Evolutionary conservation across 495 filamentous ascomycete species (phyloP).

Genomic region (Hypoxylon intermedium): DNA sequence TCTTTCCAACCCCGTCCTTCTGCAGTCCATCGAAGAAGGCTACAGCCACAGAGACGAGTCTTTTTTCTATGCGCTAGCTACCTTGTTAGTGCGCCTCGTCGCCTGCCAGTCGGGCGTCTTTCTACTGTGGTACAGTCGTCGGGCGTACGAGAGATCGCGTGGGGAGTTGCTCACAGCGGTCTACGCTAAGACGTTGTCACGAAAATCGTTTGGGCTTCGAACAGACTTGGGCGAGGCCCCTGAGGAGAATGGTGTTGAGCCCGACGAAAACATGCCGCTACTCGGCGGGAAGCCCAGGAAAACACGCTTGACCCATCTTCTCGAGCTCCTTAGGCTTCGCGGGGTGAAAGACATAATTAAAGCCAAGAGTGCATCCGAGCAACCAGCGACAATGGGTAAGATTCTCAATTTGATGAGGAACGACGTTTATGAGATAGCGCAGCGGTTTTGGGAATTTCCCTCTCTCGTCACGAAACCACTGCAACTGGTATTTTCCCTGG

Average conservation of each 20-base stretch:
- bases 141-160: conserved; percentile 78
- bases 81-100: conserved; percentile 65
- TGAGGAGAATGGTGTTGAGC: conserved; percentile 40
- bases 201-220: conserved; percentile 66
- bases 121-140: conserved; percentile 74
- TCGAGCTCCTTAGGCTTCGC: conserved; percentile 27
- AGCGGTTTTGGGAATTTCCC: conserved; percentile 81
- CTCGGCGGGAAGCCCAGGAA: conserved; percentile 22
- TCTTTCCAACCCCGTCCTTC: conserved; percentile 69
- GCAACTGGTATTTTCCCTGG: conserved; percentile 69
- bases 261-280: conserved; percentile 33
- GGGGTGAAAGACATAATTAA: conserved; percentile 7
- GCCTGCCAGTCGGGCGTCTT: conserved; percentile 71
- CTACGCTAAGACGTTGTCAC: conserved; percentile 79
- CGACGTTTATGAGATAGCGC: conserved; percentile 84
- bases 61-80: conserved; percentile 70
- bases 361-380: conserved; percentile 38
- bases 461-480: conserved; percentile 71
- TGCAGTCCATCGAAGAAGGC: conserved; percentile 68
- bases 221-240: conserved; percentile 23
- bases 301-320: conserved; percentile 27
- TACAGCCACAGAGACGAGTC: conserved; percentile 59
- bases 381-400: conserved; percentile 79
- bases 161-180: conserved; percentile 90
- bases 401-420: conserved; percentile 80